Base-by-base conservation (phyloP, 78 protist species). In the Dictyostelium purpureum region DNA sequence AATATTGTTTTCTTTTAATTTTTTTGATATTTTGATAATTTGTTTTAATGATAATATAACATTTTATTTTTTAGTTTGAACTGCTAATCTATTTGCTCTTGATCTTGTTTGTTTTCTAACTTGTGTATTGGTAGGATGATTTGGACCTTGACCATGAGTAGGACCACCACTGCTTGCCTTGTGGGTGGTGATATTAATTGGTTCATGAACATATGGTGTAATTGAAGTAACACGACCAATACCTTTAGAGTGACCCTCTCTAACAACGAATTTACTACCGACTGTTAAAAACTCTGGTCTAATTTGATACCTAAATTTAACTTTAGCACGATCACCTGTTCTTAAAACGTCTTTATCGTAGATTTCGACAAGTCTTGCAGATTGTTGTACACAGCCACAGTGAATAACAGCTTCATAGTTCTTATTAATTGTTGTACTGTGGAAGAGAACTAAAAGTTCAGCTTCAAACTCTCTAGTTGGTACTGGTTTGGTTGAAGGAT, bases 321-420 rank as follows among this genome's bases (percentile, higher is more conserved):
- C 97, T 7, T n/a, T 57, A 1, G 98, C 94, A 31, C 71, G 65
- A 71, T 97, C 98, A 57, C 98, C 99, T 2, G 99, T 98, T n/a
- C 99, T 95, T n/a, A 98, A 65, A 59, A 71, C 18, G 21, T 85
- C 97, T 35, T 56, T 89, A 67, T 94, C 96, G n/a, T n/a, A n/a
- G 59, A 95, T 56, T 31, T 35, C 51, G 11, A 90, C 31, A 12
- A 90, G 67, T 54, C 90, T 40, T 6, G 97, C 98, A 52, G 90
- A 47, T 51, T 96, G 97, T 6, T 94, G 90, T 21, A 90, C 66
- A 7, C 79, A 89, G 7, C 94, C 73, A 57, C 96, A 96, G 79
- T 98, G 99, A 28, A 98, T 83, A 19, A 98, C 98, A n/a, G 99
- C 98, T 78, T 98, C 97, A 80, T 98, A 98, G 80, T 87, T 75